Evolutionary conservation across 192 early-diverging fungal genomes (phyloP).

Genomic region (Backusella parvicylindrica): DNA sequence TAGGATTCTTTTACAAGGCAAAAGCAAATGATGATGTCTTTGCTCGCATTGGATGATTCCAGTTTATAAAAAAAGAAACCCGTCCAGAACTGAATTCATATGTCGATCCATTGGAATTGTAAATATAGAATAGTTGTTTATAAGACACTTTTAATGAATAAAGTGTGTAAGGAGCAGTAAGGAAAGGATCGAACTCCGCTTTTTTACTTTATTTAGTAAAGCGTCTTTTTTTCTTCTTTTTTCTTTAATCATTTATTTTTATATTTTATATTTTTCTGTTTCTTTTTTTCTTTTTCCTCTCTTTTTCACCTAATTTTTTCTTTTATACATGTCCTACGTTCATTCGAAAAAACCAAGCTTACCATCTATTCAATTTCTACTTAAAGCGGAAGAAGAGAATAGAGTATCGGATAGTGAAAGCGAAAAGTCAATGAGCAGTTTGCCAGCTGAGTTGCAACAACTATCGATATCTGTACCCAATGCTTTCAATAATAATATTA

Average conservation of each 20-base stretch:
- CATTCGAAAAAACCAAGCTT: constrained; percentile 4
- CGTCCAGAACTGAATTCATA: neutral
- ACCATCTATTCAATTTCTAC: constrained; percentile 17
- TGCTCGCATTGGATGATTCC: neutral
- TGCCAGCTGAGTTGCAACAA: constrained; percentile 16
- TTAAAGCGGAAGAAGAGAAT: neutral
- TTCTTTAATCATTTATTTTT: neutral
- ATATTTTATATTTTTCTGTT: neutral
- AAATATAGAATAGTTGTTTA: neutral
- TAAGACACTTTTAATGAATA: constrained; percentile 1
- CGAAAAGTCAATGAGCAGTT: neutral
- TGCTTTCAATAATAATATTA: neutral
- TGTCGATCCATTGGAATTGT: constrained; percentile 5
- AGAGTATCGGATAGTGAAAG: neutral
- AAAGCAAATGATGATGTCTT: neutral
- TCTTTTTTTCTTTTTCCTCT: neutral
- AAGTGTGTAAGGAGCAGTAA: neutral
- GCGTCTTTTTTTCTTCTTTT: neutral
- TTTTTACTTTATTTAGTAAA: constrained; percentile 1
- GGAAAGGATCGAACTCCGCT: neutral
- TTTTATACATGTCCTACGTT: neutral
- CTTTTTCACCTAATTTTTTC: neutral
- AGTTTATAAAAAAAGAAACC: neutral
- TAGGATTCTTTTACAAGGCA: neutral
- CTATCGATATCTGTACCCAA: constrained; percentile 5